Evolutionary conservation across 2,329 filamentous ascomycete species (phyloP).

Genomic region (Lecanosticta acicola): DNA sequence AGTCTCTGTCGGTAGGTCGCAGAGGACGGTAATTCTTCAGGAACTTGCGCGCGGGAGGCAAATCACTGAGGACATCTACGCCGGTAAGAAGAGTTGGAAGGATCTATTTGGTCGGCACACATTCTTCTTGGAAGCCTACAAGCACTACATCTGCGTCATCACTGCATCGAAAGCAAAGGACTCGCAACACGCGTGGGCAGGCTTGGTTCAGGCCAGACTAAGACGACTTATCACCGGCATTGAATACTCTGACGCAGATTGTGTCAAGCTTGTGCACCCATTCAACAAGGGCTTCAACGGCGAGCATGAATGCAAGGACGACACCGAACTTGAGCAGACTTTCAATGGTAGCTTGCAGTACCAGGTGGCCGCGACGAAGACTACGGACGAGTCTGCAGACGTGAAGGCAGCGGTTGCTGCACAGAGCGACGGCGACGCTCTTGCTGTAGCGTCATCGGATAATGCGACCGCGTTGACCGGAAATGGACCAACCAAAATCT

Average conservation of each 20-base stretch:
- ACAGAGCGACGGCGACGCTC: slow-evolving; percentile 37
- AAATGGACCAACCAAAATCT: slow-evolving; percentile 53
- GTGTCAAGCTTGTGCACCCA: slow-evolving; percentile 74
- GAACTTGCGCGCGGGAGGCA: slow-evolving; percentile 74
- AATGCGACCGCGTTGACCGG: slow-evolving; percentile 30
- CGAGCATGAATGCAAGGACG: slow-evolving; percentile 61
- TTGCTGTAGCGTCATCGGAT: slow-evolving; percentile 32
- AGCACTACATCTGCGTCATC: slow-evolving; percentile 89
- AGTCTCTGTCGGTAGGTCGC: slow-evolving; percentile 85
- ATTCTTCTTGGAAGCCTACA: slow-evolving; percentile 90
- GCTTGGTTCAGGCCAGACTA: slow-evolving; percentile 89
- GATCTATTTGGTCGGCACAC: slow-evolving; percentile 84
- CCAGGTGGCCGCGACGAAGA: slow-evolving; percentile 55
- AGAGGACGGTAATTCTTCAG: slow-evolving; percentile 73
- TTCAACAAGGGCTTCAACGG: slow-evolving; percentile 92
- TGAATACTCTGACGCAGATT: slow-evolving; percentile 64
- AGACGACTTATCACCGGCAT: slow-evolving; percentile 77
- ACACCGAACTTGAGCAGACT: slow-evolving; percentile 57
- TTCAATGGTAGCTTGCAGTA: slow-evolving; percentile 57
- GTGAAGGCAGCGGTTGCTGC: slow-evolving; percentile 46
- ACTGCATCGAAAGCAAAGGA: slow-evolving; percentile 78
- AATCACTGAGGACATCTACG: slow-evolving; percentile 73
- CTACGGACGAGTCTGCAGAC: slow-evolving; percentile 48
- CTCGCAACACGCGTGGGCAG: slow-evolving; percentile 79
- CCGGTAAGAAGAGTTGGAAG: slow-evolving; percentile 72